phyloP scores from a whole-genome alignment of 1,284 basidiomycete species.

The Fomitiporia mediterranea region DNA sequence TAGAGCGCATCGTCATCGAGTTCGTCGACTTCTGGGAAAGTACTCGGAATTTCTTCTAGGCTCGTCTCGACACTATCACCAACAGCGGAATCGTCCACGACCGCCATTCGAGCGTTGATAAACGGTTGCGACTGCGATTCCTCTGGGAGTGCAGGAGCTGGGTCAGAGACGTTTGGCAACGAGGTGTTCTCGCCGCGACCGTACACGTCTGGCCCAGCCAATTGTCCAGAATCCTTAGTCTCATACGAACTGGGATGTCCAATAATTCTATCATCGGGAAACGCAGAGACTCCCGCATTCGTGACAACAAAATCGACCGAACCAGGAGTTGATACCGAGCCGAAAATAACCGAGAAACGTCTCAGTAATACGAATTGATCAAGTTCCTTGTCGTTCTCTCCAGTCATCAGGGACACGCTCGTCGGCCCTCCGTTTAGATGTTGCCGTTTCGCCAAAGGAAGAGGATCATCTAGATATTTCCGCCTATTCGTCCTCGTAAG shows the following conservation, averaged over 20 bases:
- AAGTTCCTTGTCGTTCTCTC: conserved; percentile 25
- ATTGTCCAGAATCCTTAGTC: neutral
- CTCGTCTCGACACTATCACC: neutral
- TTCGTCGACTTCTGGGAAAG: conserved; percentile 11
- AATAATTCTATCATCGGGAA: conserved; percentile 12
- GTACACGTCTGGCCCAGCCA: neutral
- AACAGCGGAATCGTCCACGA: neutral
- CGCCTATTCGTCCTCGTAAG: conserved; percentile 71
- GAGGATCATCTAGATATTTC: conserved; percentile 44
- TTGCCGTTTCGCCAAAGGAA: conserved; percentile 33
- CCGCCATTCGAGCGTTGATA: conserved; percentile 1
- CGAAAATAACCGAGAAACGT: conserved; percentile 71
- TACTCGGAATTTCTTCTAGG: conserved; percentile 11
- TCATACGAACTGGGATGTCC: neutral
- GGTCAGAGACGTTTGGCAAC: too few species aligned
- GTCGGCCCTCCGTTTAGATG: conserved; percentile 21
- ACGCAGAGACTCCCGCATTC: conserved; percentile 46
- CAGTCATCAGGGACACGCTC: conserved; percentile 16
- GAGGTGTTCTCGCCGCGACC: neutral
- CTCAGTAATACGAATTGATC: conserved; percentile 49
- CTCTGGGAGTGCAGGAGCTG: neutral
- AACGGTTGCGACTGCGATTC: neutral
- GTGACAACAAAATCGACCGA: conserved; percentile 74
- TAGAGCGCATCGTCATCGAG: conserved; percentile 23
- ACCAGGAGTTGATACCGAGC: conserved; percentile 49